A percentile compares a stretch with the other conserved stretches of the same genome.
These are phyloP conservation scores for Artemisia annua DNA, from an alignment of 129 eudicot genomes.

Conservation along the genomic window DNA sequence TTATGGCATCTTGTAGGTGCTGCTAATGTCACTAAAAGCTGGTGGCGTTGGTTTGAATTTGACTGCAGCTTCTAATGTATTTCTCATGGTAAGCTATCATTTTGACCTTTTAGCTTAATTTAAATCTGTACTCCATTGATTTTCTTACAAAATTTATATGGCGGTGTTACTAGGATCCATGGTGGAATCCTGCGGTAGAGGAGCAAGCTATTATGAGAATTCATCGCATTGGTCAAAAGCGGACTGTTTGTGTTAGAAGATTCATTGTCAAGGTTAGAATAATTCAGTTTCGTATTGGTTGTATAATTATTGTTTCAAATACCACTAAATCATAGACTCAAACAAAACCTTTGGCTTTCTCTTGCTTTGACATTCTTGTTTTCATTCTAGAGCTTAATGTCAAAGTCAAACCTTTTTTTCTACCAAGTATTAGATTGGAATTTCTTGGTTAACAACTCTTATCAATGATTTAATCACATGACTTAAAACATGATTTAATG, in stretches of 20 bases:
- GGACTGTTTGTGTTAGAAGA: slow-evolving; percentile 83
- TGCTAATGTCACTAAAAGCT: slow-evolving; percentile 76
- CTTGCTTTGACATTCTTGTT: slow-evolving; percentile 21
- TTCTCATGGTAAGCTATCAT: slow-evolving; percentile 61
- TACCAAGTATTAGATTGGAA: background rate
- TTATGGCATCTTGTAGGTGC: slow-evolving; percentile 40
- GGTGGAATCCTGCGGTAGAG: slow-evolving; percentile 99
- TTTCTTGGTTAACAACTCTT: background rate
- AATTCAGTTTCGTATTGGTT: background rate
- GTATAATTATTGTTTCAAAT: background rate
- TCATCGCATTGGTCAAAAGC: slow-evolving; percentile 87
- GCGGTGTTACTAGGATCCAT: slow-evolving; percentile 60
- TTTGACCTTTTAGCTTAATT: slow-evolving; percentile 11
- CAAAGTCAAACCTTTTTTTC: slow-evolving; percentile 25
- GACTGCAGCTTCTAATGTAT: slow-evolving; percentile 89
- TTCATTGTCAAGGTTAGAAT: slow-evolving; percentile 71
- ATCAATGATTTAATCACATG: slow-evolving; percentile 19
- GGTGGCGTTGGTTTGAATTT: slow-evolving; percentile 95
- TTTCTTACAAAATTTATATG: slow-evolving; percentile 7
- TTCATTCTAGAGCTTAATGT: background rate
- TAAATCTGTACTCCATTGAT: background rate
- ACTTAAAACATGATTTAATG: background rate
- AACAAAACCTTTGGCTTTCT: background rate
- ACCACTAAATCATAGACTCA: slow-evolving; percentile 1
- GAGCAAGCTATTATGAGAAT: slow-evolving; percentile 93